Conservation (phyloP, 352 stramenopile genomes). For the Globisporangium irregulare region DNA sequence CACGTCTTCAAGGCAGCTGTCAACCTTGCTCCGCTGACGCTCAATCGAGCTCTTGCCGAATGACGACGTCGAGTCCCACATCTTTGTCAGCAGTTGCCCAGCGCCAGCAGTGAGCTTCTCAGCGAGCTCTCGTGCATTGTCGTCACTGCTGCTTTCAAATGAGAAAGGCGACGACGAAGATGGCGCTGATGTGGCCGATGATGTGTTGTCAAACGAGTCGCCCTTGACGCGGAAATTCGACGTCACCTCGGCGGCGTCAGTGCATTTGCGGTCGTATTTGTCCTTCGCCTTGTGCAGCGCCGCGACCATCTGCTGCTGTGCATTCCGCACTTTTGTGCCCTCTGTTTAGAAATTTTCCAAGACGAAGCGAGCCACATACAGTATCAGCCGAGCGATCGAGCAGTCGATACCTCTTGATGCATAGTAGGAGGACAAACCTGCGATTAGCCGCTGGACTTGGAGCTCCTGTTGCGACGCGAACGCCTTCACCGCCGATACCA, state of each 20-base stretch:
- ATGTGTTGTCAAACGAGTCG: constrained; percentile 17
- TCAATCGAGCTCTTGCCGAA: constrained; percentile 66
- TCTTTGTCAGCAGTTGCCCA: constrained; percentile 73
- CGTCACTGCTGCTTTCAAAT: constrained; percentile 11
- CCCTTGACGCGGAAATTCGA: constrained; percentile 27
- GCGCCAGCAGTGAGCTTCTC: constrained; percentile 57
- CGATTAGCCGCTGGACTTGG: constrained; percentile 71
- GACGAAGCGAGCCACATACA: background rate
- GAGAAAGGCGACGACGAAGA: constrained; percentile 10
- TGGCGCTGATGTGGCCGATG: constrained; percentile 8
- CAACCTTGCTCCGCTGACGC: constrained; percentile 59
- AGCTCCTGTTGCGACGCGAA: constrained; percentile 73
- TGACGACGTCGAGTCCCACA: constrained; percentile 74
- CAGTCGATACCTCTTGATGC: too few species aligned
- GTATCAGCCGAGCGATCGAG: background rate
- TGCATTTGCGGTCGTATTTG: constrained; percentile 75
- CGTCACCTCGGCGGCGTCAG: constrained; percentile 60
- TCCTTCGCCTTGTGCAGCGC: constrained; percentile 70
- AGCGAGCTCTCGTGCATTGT: constrained; percentile 48
- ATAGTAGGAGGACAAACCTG: constrained; percentile 31
- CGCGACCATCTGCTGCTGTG: constrained; percentile 56
- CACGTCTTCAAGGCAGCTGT: constrained; percentile 61
- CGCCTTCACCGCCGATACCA: constrained; percentile 54
- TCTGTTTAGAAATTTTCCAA: constrained; percentile 28
- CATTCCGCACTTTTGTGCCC: constrained; percentile 65